Base-by-base conservation (phyloP, 2,329 filamentous ascomycete genomes). In the Calonectria pseudoreteaudii region DNA sequence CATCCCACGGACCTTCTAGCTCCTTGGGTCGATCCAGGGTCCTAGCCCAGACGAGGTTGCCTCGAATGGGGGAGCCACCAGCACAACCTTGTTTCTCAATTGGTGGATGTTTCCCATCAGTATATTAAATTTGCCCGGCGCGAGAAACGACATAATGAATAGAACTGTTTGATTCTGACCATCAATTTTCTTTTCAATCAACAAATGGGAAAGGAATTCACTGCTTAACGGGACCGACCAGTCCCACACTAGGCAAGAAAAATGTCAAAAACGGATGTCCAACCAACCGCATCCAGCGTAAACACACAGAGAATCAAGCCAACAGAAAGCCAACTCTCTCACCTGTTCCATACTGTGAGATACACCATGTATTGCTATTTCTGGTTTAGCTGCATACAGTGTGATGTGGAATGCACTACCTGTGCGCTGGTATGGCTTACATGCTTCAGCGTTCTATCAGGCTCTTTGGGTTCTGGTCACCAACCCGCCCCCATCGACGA, bases 11-110 rank as follows among this genome's bases (percentile, higher is more conserved):
- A 70, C 66, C 60, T 64, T 64, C 70, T 66, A 49, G 60, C 47
- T 66, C 71, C 66, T 72, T 66, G 36, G 31, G 69, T 73, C 66
- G 52, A 50, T 67, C 64, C 60, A 44, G 71, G 58, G 72, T 69
- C 76, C 75, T 77, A 68, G 75, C 66, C 49, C 50, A 56, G 36
- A 20, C 23, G 26, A 30, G 34, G 26, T 31, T 66, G 23, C 34
- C 26, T 52, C 20, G 2, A 64, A 62, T n/a, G 20, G 41, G 68
- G 53, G 20, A 50, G 44, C 23, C 14, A 58, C 23, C 38, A 52
- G 62, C 23, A 26, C 41, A 49, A 64, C 65, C 56, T 68, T 68
- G 56, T 72, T 72, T 52, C 36, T 47, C 47, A 58, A 72, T 72
- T 72, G 70, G 70, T 72, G 56, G 70, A 64, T 56, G 70, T 52